These are phyloP conservation scores for Spergularia azorica DNA, from an alignment of 179 eudicot genomes.

Conservation along the genomic window DNA sequence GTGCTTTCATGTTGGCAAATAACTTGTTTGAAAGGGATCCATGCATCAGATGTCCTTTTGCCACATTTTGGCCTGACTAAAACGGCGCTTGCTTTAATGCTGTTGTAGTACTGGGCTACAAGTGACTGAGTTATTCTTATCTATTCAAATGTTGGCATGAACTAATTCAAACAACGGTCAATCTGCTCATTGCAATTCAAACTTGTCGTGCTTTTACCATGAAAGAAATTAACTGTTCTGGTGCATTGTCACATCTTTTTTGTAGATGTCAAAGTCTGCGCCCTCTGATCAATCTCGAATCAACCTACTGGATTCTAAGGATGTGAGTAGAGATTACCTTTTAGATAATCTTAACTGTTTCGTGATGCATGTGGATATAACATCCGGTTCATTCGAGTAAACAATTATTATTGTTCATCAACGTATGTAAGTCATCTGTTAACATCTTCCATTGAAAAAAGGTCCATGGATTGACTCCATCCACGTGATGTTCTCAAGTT, in stretches of 20 bases:
- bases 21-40: too few species aligned
- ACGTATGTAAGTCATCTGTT: not conserved
- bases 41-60: too few species aligned
- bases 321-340: conserved; percentile 57
- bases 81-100: not conserved
- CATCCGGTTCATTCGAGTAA: not conserved
- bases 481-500: not conserved
- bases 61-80: not conserved
- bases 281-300: conserved; percentile 92
- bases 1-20: too few species aligned
- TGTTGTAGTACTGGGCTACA: not conserved
- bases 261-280: conserved; percentile 93
- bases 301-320: conserved; percentile 82
- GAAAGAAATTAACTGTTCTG: conserved; percentile 1
- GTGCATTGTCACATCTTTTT: conserved; percentile 22
- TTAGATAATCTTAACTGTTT: not conserved
- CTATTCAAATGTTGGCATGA: not conserved
- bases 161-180: not conserved
- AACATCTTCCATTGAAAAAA: not conserved
- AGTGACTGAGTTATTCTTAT: not conserved
- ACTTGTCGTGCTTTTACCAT: conserved; percentile 9
- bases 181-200: conserved; percentile 2
- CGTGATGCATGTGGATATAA: not conserved
- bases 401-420: not conserved
- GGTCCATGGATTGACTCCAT: not conserved